Evolutionary conservation across 768 basidiomycete genomes (phyloP).

Genomic region (Lentinus brumalis): DNA sequence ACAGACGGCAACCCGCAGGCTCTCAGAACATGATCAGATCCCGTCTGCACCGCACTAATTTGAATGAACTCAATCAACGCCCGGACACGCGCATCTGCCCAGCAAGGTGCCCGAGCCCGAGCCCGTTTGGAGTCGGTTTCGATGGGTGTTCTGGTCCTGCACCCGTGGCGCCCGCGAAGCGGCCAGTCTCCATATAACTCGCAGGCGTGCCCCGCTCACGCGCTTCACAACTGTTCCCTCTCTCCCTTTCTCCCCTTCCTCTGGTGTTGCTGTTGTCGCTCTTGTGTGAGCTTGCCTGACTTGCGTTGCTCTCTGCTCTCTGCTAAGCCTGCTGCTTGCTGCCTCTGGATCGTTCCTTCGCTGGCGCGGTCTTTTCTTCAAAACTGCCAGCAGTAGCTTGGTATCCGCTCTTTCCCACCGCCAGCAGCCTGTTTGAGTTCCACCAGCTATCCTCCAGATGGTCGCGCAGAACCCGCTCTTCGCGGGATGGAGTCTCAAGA

Average conservation of each 20-base stretch:
- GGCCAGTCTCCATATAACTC: not conserved
- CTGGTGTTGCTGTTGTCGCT: not conserved
- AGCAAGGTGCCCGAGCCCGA: not conserved
- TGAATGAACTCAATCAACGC: no score
- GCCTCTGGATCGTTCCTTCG: not conserved
- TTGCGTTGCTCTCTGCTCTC: not conserved
- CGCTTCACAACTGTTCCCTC: not conserved
- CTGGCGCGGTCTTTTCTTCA: not conserved
- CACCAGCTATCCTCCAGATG: not conserved
- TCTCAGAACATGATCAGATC: not conserved
- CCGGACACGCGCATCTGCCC: not conserved
- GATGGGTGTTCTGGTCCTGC: not conserved
- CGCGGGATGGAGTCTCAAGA: constrained; percentile 50
- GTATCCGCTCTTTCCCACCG: not conserved
- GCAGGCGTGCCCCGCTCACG: not conserved
- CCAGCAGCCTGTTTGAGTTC: not conserved
- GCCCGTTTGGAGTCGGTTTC: not conserved
- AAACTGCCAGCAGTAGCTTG: not conserved
- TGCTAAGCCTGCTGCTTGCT: not conserved
- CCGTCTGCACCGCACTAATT: no score
- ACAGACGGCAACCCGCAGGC: not conserved
- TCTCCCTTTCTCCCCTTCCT: not conserved
- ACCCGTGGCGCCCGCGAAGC: not conserved
- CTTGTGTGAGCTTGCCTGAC: not conserved
- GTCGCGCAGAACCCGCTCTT: constrained; percentile 50